Base-by-base conservation (phyloP, 2,329 filamentous ascomycete genomes). In the Cordyceps farinosa region DNA sequence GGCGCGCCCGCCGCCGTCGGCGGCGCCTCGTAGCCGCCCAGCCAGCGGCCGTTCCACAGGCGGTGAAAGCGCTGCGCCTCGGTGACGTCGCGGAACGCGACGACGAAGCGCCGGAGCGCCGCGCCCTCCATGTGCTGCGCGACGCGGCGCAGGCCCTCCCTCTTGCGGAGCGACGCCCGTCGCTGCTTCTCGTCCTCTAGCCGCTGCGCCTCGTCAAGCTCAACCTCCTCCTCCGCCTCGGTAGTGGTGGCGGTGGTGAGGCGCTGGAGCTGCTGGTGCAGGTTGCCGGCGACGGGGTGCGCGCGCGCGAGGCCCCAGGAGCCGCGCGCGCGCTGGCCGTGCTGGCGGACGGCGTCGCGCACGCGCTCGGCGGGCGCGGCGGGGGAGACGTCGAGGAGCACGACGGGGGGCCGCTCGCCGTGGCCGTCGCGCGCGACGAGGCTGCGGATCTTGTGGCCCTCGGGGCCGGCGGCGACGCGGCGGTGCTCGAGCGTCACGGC, bases 61-160 rank as follows among this genome's bases (percentile, higher is more conserved):
- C 77, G 73, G 51, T 78, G 73, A 63, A 80, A 79, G 15, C 77
- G 71, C 65, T 74, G 70, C 2, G 77, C 78, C 50, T 76, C 73
- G 27, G 65, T 64, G 3, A 72, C 68, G 38, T 70, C 70, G 17
- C 69, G 66, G 62, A 72, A 77, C 2, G 71, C 69, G 9, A 79
- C 53, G 34, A 77, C 65, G 62, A 77, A 78, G 5, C 74, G 71
- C 5, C 48, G 36, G 17, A 51, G 64, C 15, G 62, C 48, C 27
- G 45, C 30, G 36, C 51, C 52, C 36, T 61, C 44, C 52, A 50
- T 42, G 52, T 62, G 45, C 27, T 38, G 55, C 9, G 17, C 63
- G 29, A 65, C 57, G n/a, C 54, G 42, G 4, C 42, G 54, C 7
- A 47, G 30, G 13, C 42, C 30, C 3, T 57, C 54, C n/a, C 58